These are phyloP conservation scores for Eimeria praecox DNA, from an alignment of 169 alveolate genomes.

Conservation along the genomic window DNA sequence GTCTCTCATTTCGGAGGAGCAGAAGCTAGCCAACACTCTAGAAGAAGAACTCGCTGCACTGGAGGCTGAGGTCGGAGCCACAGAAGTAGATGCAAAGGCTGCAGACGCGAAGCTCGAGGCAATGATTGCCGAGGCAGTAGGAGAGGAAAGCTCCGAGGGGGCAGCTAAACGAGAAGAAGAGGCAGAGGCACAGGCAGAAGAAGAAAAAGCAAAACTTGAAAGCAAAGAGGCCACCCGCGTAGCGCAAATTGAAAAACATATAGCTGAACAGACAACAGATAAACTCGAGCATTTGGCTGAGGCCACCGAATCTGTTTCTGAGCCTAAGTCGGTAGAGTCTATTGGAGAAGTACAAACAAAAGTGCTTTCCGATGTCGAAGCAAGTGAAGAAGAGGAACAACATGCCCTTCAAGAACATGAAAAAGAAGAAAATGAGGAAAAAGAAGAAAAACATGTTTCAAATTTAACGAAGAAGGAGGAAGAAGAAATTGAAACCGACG, in stretches of 20 bases:
- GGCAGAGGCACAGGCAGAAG: slow-evolving; percentile 20
- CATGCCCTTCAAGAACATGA: background rate
- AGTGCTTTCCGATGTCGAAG: slow-evolving; percentile 14
- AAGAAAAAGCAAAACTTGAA: background rate
- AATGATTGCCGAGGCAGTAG: background rate
- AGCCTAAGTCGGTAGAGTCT: background rate
- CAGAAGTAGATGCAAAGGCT: slow-evolving; percentile 7
- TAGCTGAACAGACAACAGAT: background rate
- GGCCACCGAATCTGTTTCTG: background rate
- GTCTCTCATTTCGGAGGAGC: background rate
- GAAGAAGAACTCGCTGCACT: slow-evolving; percentile 32
- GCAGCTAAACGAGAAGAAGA: background rate
- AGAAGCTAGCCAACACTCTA: background rate
- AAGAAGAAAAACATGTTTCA: background rate
- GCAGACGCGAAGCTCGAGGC: slow-evolving; percentile 44
- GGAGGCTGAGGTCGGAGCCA: slow-evolving; percentile 38
- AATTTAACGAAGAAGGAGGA: background rate
- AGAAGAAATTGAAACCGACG: background rate
- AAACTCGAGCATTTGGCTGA: background rate
- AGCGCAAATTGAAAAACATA: background rate
- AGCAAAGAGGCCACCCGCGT: background rate
- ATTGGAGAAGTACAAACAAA: slow-evolving; percentile 11
- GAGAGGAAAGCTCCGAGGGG: background rate
- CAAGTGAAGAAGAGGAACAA: slow-evolving; percentile 34
- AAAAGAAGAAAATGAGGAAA: background rate